phyloP scores from a whole-genome alignment of 352 stramenopile species.

The Phytophthora fragariaefolia region DNA sequence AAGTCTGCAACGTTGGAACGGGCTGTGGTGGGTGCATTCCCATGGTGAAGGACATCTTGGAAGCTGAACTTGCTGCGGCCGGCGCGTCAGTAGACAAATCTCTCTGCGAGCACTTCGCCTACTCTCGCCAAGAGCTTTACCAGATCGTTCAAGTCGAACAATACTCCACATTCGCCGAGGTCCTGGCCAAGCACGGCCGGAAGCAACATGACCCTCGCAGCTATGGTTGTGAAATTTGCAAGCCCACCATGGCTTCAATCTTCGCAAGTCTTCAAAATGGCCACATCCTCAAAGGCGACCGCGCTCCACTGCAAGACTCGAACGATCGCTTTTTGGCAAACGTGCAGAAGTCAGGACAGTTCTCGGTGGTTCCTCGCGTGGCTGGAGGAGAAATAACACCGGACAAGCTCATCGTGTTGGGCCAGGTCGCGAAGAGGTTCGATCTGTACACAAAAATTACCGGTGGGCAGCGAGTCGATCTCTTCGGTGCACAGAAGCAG shows the following conservation, averaged over 20 bases:
- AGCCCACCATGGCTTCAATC: constrained; percentile 91
- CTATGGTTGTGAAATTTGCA: constrained; percentile 93
- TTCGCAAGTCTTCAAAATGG: constrained; percentile 91
- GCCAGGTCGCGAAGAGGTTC: constrained; percentile 90
- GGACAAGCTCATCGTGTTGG: constrained; percentile 91
- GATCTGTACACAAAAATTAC: constrained; percentile 95
- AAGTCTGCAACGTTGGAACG: constrained; percentile 86
- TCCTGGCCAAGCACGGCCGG: constrained; percentile 82
- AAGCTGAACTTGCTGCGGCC: constrained; percentile 83
- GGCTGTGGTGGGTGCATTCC: constrained; percentile 92
- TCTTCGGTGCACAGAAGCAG: constrained; percentile 93
- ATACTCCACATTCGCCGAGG: constrained; percentile 89
- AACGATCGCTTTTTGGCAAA: constrained; percentile 94
- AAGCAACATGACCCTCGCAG: constrained; percentile 44
- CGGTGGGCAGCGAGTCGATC: constrained; percentile 92
- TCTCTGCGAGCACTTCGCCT: constrained; percentile 92
- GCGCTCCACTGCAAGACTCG: constrained; percentile 89
- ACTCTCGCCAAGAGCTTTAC: constrained; percentile 91
- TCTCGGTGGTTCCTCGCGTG: constrained; percentile 92
- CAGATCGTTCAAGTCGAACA: constrained; percentile 85
- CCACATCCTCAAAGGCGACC: constrained; percentile 81
- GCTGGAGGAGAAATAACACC: constrained; percentile 91
- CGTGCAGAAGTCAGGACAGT: constrained; percentile 93
- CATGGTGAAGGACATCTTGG: constrained; percentile 90
- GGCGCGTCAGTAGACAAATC: constrained; percentile 89